These are phyloP conservation scores for Lipomyces chichibuensis DNA, from an alignment of 805 yeast genomes.

Conservation along the genomic window DNA sequence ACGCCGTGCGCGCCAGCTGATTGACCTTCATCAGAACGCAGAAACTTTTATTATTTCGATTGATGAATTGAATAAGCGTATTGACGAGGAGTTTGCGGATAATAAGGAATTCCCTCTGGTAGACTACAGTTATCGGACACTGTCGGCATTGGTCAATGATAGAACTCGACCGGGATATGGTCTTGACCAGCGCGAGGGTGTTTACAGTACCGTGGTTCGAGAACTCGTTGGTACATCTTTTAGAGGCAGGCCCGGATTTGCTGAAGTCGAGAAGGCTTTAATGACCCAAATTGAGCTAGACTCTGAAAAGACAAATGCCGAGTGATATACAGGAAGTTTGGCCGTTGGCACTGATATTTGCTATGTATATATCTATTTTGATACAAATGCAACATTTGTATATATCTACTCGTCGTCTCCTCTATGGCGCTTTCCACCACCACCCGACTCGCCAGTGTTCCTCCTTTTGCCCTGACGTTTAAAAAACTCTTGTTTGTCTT, in stretches of 20 bases:
- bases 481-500: constrained; percentile 85
- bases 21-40: not conserved
- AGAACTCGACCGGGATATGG: not conserved
- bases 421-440: constrained; percentile 42
- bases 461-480: constrained; percentile 45
- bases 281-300: not conserved
- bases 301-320: not conserved
- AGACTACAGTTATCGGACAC: constrained; percentile 10
- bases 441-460: constrained; percentile 40
- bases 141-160: not conserved
- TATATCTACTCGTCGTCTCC: constrained; percentile 14
- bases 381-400: not conserved
- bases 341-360: not conserved
- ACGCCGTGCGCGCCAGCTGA: not conserved
- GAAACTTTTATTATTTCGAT: not conserved
- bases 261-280: not conserved
- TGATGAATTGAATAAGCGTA: not conserved
- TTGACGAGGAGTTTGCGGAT: constrained; percentile 17
- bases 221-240: not conserved
- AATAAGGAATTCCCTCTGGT: not conserved
- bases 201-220: not conserved
- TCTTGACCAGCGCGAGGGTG: not conserved
- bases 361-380: not conserved
- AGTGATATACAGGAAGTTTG: not conserved
- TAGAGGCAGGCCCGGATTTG: not conserved